Conservation (phyloP, 345 rosid genomes). For the Pistacia vera region DNA sequence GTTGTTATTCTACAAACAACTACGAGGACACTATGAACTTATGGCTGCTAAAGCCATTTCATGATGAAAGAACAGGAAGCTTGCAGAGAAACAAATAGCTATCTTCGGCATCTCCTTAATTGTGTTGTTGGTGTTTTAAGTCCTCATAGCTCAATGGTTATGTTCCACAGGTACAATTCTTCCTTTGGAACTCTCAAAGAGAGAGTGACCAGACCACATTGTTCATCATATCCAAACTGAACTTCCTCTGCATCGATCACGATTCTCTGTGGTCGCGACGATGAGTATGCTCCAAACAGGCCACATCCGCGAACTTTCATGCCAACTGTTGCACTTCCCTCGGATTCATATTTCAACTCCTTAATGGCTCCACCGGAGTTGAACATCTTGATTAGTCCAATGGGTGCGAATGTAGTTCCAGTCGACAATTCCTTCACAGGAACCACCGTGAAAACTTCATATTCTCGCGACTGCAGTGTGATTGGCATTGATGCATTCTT, state of each 20-base stretch:
- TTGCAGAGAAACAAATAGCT: neutral
- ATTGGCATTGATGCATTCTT: constrained; percentile 55
- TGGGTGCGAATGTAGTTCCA: constrained; percentile 47
- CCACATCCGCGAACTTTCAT: constrained; percentile 56
- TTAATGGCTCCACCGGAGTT: constrained; percentile 64
- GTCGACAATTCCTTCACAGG: constrained; percentile 47
- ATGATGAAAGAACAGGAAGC: neutral
- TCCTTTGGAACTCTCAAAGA: constrained; percentile 39
- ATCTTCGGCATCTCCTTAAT: neutral
- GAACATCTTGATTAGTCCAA: constrained; percentile 60
- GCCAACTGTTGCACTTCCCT: constrained; percentile 12
- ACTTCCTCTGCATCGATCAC: constrained; percentile 37
- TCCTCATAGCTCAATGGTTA: constrained; percentile 31
- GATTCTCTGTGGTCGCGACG: constrained; percentile 42
- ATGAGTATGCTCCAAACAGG: constrained; percentile 51
- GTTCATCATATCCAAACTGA: constrained; percentile 41
- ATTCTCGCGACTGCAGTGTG: constrained; percentile 54
- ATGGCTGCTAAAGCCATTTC: neutral
- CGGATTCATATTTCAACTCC: constrained; percentile 38
- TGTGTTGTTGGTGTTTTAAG: neutral
- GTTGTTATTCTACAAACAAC: neutral
- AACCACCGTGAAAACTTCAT: constrained; percentile 61
- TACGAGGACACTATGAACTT: neutral
- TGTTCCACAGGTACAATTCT: constrained; percentile 61
- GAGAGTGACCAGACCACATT: constrained; percentile 43